Base-by-base conservation (phyloP, 805 yeast genomes). In the Pichia kluyveri region DNA sequence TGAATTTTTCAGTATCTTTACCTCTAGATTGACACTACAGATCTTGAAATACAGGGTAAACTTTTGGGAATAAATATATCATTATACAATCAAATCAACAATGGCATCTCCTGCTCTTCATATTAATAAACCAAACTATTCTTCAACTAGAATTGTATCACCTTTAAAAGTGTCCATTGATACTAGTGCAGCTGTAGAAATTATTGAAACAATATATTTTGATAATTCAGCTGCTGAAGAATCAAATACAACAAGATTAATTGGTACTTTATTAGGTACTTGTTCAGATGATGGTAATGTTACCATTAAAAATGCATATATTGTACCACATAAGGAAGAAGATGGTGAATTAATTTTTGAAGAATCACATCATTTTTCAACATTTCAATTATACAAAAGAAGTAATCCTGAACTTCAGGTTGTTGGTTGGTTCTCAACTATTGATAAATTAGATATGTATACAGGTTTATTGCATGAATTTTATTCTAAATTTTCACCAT, bases 281-380 rank as follows among this genome's bases (percentile, higher is more conserved):
- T 76, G 95, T 63, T 82, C 90, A 27, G 95, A 87, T 52, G 96
- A 87, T 62, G 95, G 95, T 14, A 69, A 77, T 17, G 73, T 85
- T 41, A 91, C 82, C 58, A 70, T 88, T 57, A 76, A 79, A 61
- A 85, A 80, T 53, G 84, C 88, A 18, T 88, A 82, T 66, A 75
- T 86, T 63, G 93, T 88, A 49, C 93, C 95, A 41, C 86, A 86
- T 59, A 71, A 70, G 44, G 95, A 85, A 62, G 75, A 75, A 44
- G 86, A 80, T 39, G 93, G 84, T 51, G 82, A 86, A 54, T 78
- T 88, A 52, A 76, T 82, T 50, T 80, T 88, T 52, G 90, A 83
- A 60, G 86, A 85, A 59, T 83, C 81, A 50, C 82, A 79, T 62
- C 88, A 86, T 72, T 76, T 78, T 60, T 69, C 80, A 34, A 76